A percentile compares a stretch with the other conserved stretches of the same genome.
Evolutionary conservation across 108 stramenopile species (phyloP).

Genomic region (Schizochytrium sp.): DNA sequence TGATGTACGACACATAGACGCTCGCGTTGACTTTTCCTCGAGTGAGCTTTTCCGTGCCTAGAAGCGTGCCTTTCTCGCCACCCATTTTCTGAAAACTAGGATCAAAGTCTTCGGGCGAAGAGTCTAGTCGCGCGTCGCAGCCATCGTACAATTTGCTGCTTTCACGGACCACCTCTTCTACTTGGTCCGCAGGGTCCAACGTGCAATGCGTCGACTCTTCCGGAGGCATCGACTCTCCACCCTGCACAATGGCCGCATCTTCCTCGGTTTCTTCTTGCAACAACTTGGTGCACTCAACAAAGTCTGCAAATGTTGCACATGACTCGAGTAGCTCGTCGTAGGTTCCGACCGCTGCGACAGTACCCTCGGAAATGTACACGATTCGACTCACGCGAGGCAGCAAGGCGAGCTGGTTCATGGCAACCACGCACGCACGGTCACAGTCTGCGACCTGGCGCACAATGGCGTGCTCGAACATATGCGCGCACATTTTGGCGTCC

Average conservation of each 20-base stretch:
- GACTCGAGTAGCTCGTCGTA: slow-evolving; percentile 58
- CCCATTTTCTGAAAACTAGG: no score
- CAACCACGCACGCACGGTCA: slow-evolving; percentile 54
- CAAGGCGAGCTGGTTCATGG: slow-evolving; percentile 86
- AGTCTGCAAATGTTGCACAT: slow-evolving; percentile 18
- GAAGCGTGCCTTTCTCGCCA: background rate
- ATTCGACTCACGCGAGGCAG: slow-evolving; percentile 45
- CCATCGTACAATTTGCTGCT: background rate
- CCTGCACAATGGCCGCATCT: background rate
- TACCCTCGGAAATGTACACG: slow-evolving; percentile 64
- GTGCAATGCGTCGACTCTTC: no score
- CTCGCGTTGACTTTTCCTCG: background rate
- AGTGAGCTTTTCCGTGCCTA: background rate
- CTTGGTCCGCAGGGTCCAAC: background rate
- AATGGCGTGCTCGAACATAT: slow-evolving; percentile 71
- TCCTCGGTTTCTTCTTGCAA: slow-evolving; percentile 21
- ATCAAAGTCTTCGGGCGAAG: no score
- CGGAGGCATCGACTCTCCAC: no score
- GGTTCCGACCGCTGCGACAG: slow-evolving; percentile 53
- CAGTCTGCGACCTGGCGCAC: slow-evolving; percentile 40
- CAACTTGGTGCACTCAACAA: background rate
- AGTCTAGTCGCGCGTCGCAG: no score
- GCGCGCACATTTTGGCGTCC: slow-evolving; percentile 69
- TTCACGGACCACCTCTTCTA: background rate
- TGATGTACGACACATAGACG: background rate